A percentile compares a stretch with the other conserved stretches of the same genome.
Evolutionary conservation across 345 rosid genomes (phyloP).

Genomic region (Anastatica hierochuntica): DNA sequence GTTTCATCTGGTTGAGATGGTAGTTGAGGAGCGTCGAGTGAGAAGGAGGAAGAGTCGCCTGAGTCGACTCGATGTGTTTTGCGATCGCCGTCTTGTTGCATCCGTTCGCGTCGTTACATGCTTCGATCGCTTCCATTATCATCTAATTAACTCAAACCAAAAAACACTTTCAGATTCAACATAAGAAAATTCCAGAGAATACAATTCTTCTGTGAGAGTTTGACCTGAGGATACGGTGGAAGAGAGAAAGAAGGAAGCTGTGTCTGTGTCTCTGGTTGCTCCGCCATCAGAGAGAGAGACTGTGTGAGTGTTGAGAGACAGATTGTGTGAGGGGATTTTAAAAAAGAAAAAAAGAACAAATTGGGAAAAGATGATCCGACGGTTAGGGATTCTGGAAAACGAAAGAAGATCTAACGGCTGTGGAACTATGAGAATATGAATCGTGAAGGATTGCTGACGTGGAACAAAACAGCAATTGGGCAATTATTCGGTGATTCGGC

Average conservation of each 20-base stretch:
- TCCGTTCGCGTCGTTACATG: slow-evolving; percentile 38
- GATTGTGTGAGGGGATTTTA: too few relatives aligned
- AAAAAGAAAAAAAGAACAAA: too few relatives aligned
- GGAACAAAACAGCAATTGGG: not conserved
- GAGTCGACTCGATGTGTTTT: slow-evolving; percentile 47
- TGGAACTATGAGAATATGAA: not conserved
- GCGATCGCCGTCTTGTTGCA: slow-evolving; percentile 52
- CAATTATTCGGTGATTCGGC: not conserved
- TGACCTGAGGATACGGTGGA: slow-evolving; percentile 32
- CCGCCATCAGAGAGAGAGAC: not conserved
- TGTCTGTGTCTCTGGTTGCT: not conserved
- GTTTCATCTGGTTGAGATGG: slow-evolving; percentile 63
- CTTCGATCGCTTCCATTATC: slow-evolving; percentile 72
- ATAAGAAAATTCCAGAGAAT: too few relatives aligned
- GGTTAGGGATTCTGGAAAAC: slow-evolving; percentile 11
- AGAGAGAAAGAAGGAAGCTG: slow-evolving; percentile 1
- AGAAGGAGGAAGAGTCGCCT: slow-evolving; percentile 43
- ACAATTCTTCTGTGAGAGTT: not conserved
- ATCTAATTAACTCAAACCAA: slow-evolving; percentile 26
- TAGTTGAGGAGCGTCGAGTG: slow-evolving; percentile 50
- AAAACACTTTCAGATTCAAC: too few relatives aligned
- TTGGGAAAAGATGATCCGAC: too few relatives aligned
- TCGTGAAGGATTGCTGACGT: slow-evolving; percentile 29
- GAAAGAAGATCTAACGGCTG: slow-evolving; percentile 22
- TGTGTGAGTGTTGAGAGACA: not conserved